Evolutionary conservation across 805 yeast genomes (phyloP).

Genomic region (Cyberlindnera maritima): DNA sequence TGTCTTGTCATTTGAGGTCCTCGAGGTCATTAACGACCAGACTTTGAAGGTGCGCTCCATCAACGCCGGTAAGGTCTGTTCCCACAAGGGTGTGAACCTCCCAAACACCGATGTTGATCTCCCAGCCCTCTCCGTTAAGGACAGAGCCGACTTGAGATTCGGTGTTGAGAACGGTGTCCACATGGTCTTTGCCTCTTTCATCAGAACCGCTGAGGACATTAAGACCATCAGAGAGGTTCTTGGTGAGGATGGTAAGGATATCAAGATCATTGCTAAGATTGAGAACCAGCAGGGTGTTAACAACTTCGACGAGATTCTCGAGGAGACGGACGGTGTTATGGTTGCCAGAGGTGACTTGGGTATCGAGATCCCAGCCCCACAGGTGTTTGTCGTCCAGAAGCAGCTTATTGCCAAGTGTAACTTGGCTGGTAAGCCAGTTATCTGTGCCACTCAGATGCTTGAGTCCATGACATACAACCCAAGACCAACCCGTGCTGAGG

Average conservation of each 20-base stretch:
- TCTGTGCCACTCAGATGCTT: conserved; percentile 99
- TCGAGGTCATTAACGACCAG: conserved; percentile 73
- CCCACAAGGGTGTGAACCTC: conserved; percentile 98
- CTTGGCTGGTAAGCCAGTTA: conserved; percentile 98
- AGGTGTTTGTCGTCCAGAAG: conserved; percentile 97
- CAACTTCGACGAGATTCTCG: conserved; percentile 95
- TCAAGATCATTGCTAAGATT: conserved; percentile 95
- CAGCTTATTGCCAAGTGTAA: conserved; percentile 98
- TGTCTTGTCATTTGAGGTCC: conserved; percentile 91
- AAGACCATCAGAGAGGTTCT: conserved; percentile 86
- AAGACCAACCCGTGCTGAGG: conserved; percentile 99
- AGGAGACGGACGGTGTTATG: conserved; percentile 98
- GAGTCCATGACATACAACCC: conserved; percentile 99
- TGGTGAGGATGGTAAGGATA: conserved; percentile 95
- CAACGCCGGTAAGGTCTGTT: conserved; percentile 93
- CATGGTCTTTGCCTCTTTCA: conserved; percentile 98
- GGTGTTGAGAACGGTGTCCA: conserved; percentile 98
- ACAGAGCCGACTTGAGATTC: conserved; percentile 83
- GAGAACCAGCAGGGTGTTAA: conserved; percentile 99
- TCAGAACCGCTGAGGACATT: conserved; percentile 92
- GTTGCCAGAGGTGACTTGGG: conserved; percentile 99
- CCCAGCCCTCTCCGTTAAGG: conserved; percentile 97
- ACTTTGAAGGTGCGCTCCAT: conserved; percentile 85
- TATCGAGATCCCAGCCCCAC: conserved; percentile 98
- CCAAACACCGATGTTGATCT: conserved; percentile 99